These are phyloP conservation scores for Yarrowia yakushimensis DNA, from an alignment of 805 yeast genomes.

Conservation along the genomic window DNA sequence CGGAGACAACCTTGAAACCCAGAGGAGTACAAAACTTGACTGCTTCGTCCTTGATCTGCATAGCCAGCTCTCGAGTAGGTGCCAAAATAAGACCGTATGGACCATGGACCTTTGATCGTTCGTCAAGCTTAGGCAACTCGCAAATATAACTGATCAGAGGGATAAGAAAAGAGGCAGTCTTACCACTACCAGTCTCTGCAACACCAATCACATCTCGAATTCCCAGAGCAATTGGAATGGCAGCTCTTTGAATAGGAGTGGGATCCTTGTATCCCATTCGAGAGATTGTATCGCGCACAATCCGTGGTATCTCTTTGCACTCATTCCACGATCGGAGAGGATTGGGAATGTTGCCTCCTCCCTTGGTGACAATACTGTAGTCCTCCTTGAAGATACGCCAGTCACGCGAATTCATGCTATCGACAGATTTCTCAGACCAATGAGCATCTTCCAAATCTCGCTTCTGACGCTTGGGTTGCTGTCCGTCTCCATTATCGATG, in stretches of 20 bases:
- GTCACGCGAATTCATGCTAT: slow-evolving; percentile 73
- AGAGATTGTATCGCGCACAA: slow-evolving; percentile 38
- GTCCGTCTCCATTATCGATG: slow-evolving; percentile 31
- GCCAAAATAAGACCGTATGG: slow-evolving; percentile 75
- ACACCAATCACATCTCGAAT: slow-evolving; percentile 73
- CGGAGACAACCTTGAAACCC: slow-evolving; percentile 48
- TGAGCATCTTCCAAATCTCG: slow-evolving; percentile 36
- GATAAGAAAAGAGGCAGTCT: slow-evolving; percentile 76
- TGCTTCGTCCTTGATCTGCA: slow-evolving; percentile 73
- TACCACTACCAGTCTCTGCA: slow-evolving; percentile 98
- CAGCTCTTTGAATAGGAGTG: slow-evolving; percentile 86
- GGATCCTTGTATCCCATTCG: slow-evolving; percentile 55
- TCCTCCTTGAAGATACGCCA: slow-evolving; percentile 88
- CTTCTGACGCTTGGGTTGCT: slow-evolving; percentile 25
- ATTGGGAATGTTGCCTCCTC: slow-evolving; percentile 41
- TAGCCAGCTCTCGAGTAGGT: slow-evolving; percentile 92
- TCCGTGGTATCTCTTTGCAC: slow-evolving; percentile 45
- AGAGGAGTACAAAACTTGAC: slow-evolving; percentile 45
- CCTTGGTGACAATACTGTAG: slow-evolving; percentile 58
- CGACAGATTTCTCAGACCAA: slow-evolving; percentile 68
- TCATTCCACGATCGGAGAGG: slow-evolving; percentile 81
- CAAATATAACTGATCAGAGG: slow-evolving; percentile 62
- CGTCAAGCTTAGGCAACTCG: slow-evolving; percentile 47
- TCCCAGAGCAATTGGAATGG: slow-evolving; percentile 66
- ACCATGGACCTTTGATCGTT: slow-evolving; percentile 53